A percentile compares a stretch with the other conserved stretches of the same genome.
Conservation (phyloP, 164 flowering plant genomes). For the Annona cherimola region DNA sequence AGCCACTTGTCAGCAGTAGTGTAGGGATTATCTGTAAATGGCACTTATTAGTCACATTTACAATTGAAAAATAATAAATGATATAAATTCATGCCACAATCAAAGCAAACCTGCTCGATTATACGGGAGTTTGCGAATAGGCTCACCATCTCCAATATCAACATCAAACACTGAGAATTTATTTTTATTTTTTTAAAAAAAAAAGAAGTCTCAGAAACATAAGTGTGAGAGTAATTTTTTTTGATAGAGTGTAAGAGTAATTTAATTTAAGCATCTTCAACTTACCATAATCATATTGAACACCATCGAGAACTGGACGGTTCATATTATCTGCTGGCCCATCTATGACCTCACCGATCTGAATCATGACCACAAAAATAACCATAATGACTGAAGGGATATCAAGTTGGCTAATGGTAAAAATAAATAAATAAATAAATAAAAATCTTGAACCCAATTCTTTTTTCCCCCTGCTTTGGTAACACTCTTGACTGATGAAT, state of each 20-base stretch:
- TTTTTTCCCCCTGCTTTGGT: no score
- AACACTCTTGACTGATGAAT: no score
- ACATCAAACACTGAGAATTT: slow-evolving; percentile 77
- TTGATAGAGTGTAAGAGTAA: not conserved
- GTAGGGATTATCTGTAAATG: slow-evolving; percentile 76
- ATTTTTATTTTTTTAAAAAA: no score
- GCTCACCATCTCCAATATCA: slow-evolving; percentile 98
- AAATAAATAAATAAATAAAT: no score
- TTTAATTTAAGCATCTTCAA: not conserved
- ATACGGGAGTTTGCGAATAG: slow-evolving; percentile 85
- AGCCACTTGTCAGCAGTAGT: slow-evolving; percentile 95
- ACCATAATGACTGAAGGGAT: not conserved
- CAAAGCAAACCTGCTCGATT: slow-evolving; percentile 69
- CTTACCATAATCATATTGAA: slow-evolving; percentile 82
- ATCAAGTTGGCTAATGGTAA: not conserved
- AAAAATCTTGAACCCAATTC: not conserved
- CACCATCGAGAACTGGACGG: slow-evolving; percentile 60
- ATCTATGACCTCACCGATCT: slow-evolving; percentile 99
- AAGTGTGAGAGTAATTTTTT: no score
- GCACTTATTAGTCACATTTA: slow-evolving; percentile 4
- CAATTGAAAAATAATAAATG: not conserved
- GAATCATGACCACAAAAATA: not conserved
- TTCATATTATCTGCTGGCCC: slow-evolving; percentile 75
- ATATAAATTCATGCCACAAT: not conserved
- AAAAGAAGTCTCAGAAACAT: no score